phyloP scores from a whole-genome alignment of 2,329 filamentous ascomycete species.

The Ilyonectria mors-panacis region DNA sequence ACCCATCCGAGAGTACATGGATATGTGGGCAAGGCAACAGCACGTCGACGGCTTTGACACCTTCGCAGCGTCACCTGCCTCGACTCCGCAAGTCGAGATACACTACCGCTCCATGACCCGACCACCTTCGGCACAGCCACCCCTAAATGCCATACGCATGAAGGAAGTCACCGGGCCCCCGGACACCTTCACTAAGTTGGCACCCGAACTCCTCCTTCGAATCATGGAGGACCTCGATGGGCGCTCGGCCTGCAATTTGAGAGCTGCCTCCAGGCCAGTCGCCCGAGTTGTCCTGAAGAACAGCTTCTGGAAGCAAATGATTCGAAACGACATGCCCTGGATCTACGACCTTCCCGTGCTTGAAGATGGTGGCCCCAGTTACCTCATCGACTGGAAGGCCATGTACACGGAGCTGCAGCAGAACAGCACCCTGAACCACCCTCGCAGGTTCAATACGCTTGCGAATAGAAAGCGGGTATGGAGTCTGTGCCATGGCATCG shows the following conservation, averaged over 20 bases:
- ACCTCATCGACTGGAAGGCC: neutral
- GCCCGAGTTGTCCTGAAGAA: neutral
- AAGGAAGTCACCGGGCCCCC: neutral
- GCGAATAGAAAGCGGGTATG: slow-evolving; percentile 4
- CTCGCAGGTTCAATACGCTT: neutral
- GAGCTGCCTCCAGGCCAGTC: neutral
- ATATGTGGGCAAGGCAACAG: neutral
- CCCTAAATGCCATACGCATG: neutral
- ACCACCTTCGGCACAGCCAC: neutral
- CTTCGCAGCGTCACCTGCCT: neutral
- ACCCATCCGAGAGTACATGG: neutral
- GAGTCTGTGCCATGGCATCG: neutral
- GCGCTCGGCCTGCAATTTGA: neutral
- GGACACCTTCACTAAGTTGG: neutral
- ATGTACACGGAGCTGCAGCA: neutral
- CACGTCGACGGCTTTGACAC: neutral
- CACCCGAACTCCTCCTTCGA: neutral
- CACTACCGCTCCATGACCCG: slow-evolving; percentile 3
- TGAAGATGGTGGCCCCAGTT: neutral
- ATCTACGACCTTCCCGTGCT: neutral
- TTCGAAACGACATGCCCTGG: slow-evolving; percentile 3
- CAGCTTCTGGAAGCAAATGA: neutral
- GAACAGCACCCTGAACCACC: neutral
- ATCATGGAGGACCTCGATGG: slow-evolving; percentile 8
- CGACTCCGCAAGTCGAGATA: neutral